Conservation (phyloP, 1,284 basidiomycete species). For the Prillingera fragicola region DNA sequence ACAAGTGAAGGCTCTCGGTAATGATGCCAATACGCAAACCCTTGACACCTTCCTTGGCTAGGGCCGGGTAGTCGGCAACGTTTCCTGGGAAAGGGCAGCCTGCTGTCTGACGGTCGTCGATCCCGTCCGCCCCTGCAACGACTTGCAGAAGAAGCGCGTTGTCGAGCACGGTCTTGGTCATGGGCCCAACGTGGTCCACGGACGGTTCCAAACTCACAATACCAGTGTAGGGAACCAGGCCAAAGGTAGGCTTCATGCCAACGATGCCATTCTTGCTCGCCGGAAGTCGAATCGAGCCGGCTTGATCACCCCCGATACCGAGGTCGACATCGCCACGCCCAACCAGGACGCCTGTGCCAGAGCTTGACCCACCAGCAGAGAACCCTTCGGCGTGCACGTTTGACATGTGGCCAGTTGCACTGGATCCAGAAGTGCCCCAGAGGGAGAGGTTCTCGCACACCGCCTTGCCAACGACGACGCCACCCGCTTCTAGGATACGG, state of each 20-base stretch:
- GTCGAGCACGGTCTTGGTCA: constrained; percentile 48
- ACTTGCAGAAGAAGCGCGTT: constrained; percentile 51
- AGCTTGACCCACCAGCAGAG: constrained; percentile 51
- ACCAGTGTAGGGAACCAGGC: constrained; percentile 54
- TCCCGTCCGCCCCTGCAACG: constrained; percentile 52
- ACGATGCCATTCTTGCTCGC: constrained; percentile 52
- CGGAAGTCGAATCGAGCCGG: constrained; percentile 52
- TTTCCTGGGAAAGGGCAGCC: constrained; percentile 49
- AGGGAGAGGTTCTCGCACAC: constrained; percentile 41
- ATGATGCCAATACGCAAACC: constrained; percentile 51
- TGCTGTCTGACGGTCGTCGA: constrained; percentile 52
- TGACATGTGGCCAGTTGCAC: constrained; percentile 42
- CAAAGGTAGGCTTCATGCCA: constrained; percentile 53
- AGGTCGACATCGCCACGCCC: constrained; percentile 50
- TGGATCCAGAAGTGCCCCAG: constrained; percentile 22
- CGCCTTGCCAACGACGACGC: constrained; percentile 49
- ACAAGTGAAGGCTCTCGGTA: constrained; percentile 48
- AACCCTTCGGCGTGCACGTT: constrained; percentile 52
- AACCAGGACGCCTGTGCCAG: constrained; percentile 52
- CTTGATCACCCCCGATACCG: constrained; percentile 54
- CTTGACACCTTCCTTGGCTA: constrained; percentile 28
- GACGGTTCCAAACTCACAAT: constrained; percentile 49
- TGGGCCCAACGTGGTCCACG: constrained; percentile 47
- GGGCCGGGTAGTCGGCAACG: constrained; percentile 48
- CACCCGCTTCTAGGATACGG: constrained; percentile 51